A percentile compares a stretch with the other conserved stretches of the same genome.
These are phyloP conservation scores for Pseudocercospora cruenta DNA, from an alignment of 2,329 filamentous ascomycete genomes.

Conservation along the genomic window DNA sequence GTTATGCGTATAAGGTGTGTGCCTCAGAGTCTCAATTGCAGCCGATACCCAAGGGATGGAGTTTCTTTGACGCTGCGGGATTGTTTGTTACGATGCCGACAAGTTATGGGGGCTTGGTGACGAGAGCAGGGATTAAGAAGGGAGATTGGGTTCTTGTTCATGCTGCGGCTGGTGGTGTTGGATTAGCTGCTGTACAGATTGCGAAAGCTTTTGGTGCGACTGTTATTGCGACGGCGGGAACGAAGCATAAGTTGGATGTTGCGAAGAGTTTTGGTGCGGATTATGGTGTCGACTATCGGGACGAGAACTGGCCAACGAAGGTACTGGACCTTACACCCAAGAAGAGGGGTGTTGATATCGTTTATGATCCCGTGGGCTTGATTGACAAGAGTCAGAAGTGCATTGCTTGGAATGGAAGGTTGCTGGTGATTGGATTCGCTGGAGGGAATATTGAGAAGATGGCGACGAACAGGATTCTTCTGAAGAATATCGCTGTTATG, in stretches of 20 bases:
- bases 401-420: conserved; percentile 86
- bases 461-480: conserved; percentile 84
- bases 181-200: conserved; percentile 87
- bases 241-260: conserved; percentile 75
- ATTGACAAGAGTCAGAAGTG: conserved; percentile 89
- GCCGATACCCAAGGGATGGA: conserved; percentile 79
- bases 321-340: conserved; percentile 79
- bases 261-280: conserved; percentile 83
- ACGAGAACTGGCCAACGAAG: conserved; percentile 63
- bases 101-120: conserved; percentile 80
- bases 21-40: conserved; percentile 69
- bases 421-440: conserved; percentile 88
- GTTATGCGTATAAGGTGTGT: conserved; percentile 76
- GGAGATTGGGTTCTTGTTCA: conserved; percentile 90
- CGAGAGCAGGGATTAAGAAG: conserved; percentile 71
- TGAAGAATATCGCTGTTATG: conserved; percentile 91
- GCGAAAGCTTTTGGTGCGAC: conserved; percentile 90
- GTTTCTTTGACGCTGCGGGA: conserved; percentile 80
- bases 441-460: conserved; percentile 87
- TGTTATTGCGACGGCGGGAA: conserved; percentile 90
- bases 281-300: conserved; percentile 75
- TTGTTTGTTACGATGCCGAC: conserved; percentile 92
- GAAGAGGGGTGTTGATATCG: conserved; percentile 79
- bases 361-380: conserved; percentile 91
- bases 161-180: conserved; percentile 89